Conservation (phyloP, 495 filamentous ascomycete species). For the Cercophora scortea region DNA sequence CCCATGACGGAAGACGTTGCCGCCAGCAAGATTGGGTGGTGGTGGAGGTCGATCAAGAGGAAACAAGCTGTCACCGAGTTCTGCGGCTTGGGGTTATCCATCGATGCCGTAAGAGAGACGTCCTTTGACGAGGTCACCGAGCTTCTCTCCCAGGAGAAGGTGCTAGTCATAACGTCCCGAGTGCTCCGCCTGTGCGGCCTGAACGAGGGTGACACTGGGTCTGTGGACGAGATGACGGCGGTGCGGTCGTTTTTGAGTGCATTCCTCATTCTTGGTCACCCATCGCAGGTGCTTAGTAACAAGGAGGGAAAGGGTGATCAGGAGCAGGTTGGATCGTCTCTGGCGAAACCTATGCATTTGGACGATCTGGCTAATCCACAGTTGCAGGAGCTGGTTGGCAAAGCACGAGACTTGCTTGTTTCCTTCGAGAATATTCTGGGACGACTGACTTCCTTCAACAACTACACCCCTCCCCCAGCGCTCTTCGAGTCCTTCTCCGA, state of each 20-base stretch:
- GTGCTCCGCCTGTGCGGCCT: constrained; percentile 72
- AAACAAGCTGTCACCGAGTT: constrained; percentile 60
- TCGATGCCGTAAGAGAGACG: constrained; percentile 63
- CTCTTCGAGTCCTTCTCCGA: constrained; percentile 56
- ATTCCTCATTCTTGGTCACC: constrained; percentile 88
- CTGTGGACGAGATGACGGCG: constrained; percentile 66
- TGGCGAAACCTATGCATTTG: constrained; percentile 36
- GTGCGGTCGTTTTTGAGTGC: constrained; percentile 87
- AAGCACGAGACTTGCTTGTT: constrained; percentile 76
- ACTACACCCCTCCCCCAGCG: constrained; percentile 50
- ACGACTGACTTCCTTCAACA: constrained; percentile 42
- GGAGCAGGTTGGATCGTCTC: constrained; percentile 55
- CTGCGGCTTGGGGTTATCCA: constrained; percentile 58
- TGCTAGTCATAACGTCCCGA: constrained; percentile 60
- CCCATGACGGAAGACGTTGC: constrained; percentile 61
- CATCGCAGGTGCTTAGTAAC: constrained; percentile 77
- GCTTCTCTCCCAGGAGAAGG: constrained; percentile 66
- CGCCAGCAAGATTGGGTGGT: constrained; percentile 63
- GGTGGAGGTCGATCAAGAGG: constrained; percentile 60
- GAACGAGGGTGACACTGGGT: constrained; percentile 59
- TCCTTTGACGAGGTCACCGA: constrained; percentile 75
- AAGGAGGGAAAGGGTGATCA: constrained; percentile 64
- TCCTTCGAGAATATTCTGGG: constrained; percentile 73
- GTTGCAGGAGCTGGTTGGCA: constrained; percentile 71
- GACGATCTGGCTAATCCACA: constrained; percentile 50